Percentiles rank a stretch among this genome's conserved stretches.
Evolutionary conservation across 495 filamentous ascomycete genomes (phyloP).

Genomic region (Penicilliopsis zonata): DNA sequence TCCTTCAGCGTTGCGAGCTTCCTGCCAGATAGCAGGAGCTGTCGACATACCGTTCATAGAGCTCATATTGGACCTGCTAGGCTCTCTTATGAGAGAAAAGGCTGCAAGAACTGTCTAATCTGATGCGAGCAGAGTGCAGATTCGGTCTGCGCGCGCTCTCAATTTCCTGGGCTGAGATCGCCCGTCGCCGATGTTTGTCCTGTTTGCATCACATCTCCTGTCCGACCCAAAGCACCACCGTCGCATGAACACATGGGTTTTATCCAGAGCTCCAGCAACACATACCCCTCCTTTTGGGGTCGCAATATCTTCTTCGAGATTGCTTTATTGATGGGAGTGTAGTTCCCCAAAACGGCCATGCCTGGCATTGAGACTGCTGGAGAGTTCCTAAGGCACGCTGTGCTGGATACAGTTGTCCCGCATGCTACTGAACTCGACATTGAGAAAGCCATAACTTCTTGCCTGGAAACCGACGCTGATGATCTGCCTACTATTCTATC

Average conservation of each 20-base stretch:
- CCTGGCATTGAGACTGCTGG: slow-evolving; percentile 27
- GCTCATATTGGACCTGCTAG: slow-evolving; percentile 42
- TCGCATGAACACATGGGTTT: no score
- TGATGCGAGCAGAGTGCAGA: no score
- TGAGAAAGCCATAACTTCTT: slow-evolving; percentile 41
- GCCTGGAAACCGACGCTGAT: slow-evolving; percentile 34
- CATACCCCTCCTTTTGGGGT: background rate
- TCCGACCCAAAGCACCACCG: no score
- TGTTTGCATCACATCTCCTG: slow-evolving; percentile 16
- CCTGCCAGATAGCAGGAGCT: slow-evolving; percentile 58
- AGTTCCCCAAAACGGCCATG: slow-evolving; percentile 27
- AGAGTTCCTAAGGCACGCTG: slow-evolving; percentile 59
- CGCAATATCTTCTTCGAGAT: background rate
- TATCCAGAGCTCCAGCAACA: no score
- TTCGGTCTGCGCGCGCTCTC: no score
- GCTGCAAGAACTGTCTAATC: no score
- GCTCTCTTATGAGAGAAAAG: slow-evolving; percentile 7
- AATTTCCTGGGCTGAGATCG: slow-evolving; percentile 5
- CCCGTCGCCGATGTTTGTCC: slow-evolving; percentile 19
- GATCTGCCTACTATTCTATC: slow-evolving; percentile 34
- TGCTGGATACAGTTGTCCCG: slow-evolving; percentile 70
- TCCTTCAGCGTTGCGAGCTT: slow-evolving; percentile 73
- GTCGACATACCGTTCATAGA: slow-evolving; percentile 42
- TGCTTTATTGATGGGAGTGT: slow-evolving; percentile 20
- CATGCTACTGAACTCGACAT: slow-evolving; percentile 53